Evolutionary conservation across 768 basidiomycete genomes (phyloP).

Genomic region (Termitomyces sp.): DNA sequence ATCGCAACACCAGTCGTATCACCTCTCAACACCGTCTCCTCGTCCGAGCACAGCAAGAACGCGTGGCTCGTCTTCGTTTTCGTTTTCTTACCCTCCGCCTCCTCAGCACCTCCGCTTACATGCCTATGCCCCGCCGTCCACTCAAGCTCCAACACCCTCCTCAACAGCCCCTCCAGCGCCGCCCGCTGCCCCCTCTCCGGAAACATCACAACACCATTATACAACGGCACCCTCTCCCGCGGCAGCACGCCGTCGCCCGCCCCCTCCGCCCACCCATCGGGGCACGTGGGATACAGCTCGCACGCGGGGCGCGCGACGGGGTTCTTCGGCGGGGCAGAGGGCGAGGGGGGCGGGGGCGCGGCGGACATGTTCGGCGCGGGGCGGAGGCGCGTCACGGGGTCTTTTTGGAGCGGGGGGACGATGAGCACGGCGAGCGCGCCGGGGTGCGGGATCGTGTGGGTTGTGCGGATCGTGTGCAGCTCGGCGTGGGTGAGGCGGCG

Average conservation of each 20-base stretch:
- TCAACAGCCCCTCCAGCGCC: slow-evolving; percentile 47
- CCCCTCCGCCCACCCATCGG: background rate
- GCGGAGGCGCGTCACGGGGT: slow-evolving; percentile 41
- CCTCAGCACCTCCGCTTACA: background rate
- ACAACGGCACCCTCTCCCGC: slow-evolving; percentile 49
- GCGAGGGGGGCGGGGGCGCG: background rate
- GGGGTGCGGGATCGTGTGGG: slow-evolving; percentile 43
- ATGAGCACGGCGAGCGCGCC: slow-evolving; percentile 67
- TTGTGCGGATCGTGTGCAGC: slow-evolving; percentile 44
- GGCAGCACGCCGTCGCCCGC: slow-evolving; percentile 7
- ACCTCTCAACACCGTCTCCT: slow-evolving; percentile 42
- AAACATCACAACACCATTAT: slow-evolving; percentile 65
- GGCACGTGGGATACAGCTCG: background rate
- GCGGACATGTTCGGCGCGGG: slow-evolving; percentile 25
- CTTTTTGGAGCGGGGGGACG: slow-evolving; percentile 60
- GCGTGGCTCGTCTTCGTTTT: slow-evolving; percentile 52
- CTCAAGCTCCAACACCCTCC: slow-evolving; percentile 47
- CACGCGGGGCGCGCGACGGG: background rate
- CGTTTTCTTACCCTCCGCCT: background rate
- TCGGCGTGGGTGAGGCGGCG: slow-evolving; percentile 65
- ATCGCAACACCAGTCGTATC: slow-evolving; percentile 65
- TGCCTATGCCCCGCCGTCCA: slow-evolving; percentile 19
- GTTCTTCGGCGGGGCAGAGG: background rate
- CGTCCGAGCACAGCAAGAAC: slow-evolving; percentile 58
- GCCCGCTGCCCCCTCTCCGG: slow-evolving; percentile 60